These are phyloP conservation scores for Letharia columbiana DNA, from an alignment of 495 filamentous ascomycete species.

Conservation along the genomic window DNA sequence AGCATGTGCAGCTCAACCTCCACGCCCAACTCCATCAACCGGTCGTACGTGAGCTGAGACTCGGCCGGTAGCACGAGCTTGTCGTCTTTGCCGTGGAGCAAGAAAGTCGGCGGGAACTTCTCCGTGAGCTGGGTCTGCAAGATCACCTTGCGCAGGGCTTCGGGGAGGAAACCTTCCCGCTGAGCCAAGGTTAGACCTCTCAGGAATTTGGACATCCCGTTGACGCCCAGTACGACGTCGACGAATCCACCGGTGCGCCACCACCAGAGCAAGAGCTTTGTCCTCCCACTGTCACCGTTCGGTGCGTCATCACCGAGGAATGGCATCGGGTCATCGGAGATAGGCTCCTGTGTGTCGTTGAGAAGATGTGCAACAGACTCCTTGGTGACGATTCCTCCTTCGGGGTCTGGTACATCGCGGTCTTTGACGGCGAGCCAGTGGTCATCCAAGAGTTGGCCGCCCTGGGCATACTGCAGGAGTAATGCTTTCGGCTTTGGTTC, in stretches of 20 bases:
- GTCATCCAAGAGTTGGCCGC: conserved; percentile 29
- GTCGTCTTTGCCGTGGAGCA: conserved; percentile 32
- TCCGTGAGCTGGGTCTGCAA: conserved; percentile 30
- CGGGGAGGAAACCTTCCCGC: conserved; percentile 21
- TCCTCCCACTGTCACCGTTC: conserved; percentile 19
- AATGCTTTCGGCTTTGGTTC: conserved; percentile 30
- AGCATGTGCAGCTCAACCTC: conserved; percentile 4
- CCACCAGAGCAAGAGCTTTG: conserved; percentile 22
- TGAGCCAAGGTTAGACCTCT: conserved; percentile 3
- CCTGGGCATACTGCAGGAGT: conserved; percentile 29
- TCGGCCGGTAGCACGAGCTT: conserved; percentile 28
- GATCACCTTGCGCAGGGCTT: conserved; percentile 23
- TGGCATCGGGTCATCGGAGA: conserved; percentile 23
- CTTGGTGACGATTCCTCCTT: conserved; percentile 16
- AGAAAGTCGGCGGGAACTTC: conserved; percentile 29
- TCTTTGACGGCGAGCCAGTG: conserved; percentile 24
- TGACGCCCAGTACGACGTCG: conserved; percentile 16
- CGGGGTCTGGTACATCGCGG: conserved; percentile 21
- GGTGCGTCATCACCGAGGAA: conserved; percentile 12
- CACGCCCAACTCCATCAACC: background rate
- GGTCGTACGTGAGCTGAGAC: background rate
- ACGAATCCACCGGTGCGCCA: conserved; percentile 23
- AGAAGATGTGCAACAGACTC: conserved; percentile 18
- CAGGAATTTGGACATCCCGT: conserved; percentile 16
- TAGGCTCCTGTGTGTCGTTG: conserved; percentile 12